Percentiles rank a stretch among this genome's conserved stretches.
Evolutionary conservation across 2,329 filamentous ascomycete genomes (phyloP).

Genomic region (Fusarium dimerum): DNA sequence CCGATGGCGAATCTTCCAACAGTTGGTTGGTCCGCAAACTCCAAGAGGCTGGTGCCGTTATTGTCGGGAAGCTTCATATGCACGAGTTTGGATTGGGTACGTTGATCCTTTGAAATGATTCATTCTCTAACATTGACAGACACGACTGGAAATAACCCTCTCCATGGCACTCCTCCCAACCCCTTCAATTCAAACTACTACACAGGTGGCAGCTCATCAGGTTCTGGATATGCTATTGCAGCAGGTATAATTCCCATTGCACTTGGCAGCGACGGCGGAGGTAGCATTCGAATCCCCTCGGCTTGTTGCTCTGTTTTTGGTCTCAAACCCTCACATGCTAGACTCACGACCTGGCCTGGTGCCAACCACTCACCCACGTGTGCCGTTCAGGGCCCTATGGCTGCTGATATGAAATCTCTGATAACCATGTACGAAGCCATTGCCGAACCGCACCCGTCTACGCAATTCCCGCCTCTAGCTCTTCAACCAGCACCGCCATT

Average conservation of each 20-base stretch:
- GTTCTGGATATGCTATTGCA: slow-evolving; percentile 69
- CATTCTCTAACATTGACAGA: slow-evolving; percentile 44
- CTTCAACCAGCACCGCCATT: slow-evolving; percentile 22
- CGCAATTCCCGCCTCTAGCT: slow-evolving; percentile 51
- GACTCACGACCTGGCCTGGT: slow-evolving; percentile 63
- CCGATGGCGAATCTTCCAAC: slow-evolving; percentile 45
- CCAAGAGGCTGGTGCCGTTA: slow-evolving; percentile 68
- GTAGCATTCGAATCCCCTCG: slow-evolving; percentile 72
- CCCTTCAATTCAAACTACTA: slow-evolving; percentile 75
- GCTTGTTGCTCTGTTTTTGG: slow-evolving; percentile 74
- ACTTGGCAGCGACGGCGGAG: slow-evolving; percentile 72
- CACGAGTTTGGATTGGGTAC: slow-evolving; percentile 72
- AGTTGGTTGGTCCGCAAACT: slow-evolving; percentile 72
- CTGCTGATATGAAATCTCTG: slow-evolving; percentile 66
- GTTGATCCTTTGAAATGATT: slow-evolving; percentile 12
- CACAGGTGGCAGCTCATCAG: slow-evolving; percentile 74
- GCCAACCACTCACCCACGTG: slow-evolving; percentile 61
- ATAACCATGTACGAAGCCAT: slow-evolving; percentile 66
- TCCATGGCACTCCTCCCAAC: slow-evolving; percentile 72
- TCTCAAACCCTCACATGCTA: slow-evolving; percentile 69
- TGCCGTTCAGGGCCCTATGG: slow-evolving; percentile 68
- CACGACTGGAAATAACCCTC: slow-evolving; percentile 75
- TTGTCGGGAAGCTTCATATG: slow-evolving; percentile 75
- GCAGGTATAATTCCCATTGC: slow-evolving; percentile 71
- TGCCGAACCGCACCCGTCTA: slow-evolving; percentile 61